A percentile compares a stretch with the other conserved stretches of the same genome.
Evolutionary conservation across 495 filamentous ascomycete genomes (phyloP).

Genomic region (Podospora bellae-mahoneyi): DNA sequence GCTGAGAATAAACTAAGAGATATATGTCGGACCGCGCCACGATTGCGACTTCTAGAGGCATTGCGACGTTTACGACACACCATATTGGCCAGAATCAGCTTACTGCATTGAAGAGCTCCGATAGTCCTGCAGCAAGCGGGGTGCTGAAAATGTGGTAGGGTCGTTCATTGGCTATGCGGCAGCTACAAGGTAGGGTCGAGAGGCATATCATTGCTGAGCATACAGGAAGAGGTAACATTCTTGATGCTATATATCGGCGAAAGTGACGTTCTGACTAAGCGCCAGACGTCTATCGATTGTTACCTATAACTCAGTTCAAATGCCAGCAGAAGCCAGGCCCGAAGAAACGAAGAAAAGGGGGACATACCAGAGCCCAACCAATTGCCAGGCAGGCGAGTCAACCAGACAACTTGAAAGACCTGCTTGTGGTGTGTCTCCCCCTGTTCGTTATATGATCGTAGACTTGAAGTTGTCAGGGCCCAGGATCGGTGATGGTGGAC

Average conservation of each 20-base stretch:
- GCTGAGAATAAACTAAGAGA: neutral
- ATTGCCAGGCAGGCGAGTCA: too few species aligned
- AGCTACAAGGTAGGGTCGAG: neutral
- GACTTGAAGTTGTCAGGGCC: too few species aligned
- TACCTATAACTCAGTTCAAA: neutral
- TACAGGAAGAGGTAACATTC: neutral
- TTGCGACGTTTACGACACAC: neutral
- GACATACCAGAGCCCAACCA: too few species aligned
- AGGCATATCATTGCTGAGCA: neutral
- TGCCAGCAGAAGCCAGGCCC: neutral
- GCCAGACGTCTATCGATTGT: neutral
- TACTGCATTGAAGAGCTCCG: neutral
- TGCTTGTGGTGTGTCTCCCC: too few species aligned
- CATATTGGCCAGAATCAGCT: neutral
- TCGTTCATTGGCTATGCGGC: conserved; percentile 4
- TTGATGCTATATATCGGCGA: neutral
- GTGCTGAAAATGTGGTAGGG: neutral
- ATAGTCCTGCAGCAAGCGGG: neutral
- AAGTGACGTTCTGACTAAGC: neutral
- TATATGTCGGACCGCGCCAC: neutral
- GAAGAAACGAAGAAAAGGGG: too few species aligned
- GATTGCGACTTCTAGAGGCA: neutral
- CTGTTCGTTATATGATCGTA: too few species aligned
- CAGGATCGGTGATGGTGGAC: neutral
- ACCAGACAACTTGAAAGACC: too few species aligned